phyloP scores from a whole-genome alignment of 2,329 filamentous ascomycete species.

The Pseudodiploospora longispora region DNA sequence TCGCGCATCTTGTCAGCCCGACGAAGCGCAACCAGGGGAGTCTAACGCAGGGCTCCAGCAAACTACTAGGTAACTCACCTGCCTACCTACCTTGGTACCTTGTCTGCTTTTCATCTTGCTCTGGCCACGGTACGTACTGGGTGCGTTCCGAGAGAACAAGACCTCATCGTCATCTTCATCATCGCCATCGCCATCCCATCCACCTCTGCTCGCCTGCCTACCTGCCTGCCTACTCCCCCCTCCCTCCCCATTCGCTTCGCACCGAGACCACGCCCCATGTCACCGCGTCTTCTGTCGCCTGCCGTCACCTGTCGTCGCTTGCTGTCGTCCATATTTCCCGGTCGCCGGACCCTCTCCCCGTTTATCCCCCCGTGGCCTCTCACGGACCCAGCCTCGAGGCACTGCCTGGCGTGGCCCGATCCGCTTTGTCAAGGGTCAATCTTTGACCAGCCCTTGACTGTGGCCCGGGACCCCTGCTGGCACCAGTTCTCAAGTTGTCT shows the following conservation, averaged over 20 bases:
- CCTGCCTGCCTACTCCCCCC: not conserved
- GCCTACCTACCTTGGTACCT: too few relatives aligned
- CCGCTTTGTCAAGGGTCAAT: not conserved
- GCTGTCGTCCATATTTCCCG: not conserved
- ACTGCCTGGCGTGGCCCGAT: conserved; percentile 2
- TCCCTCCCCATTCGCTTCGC: not conserved
- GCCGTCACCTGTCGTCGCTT: not conserved
- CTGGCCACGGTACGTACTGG: too few relatives aligned
- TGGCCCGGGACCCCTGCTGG: conserved; percentile 5
- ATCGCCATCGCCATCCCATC: too few relatives aligned
- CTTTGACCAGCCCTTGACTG: conserved; percentile 1
- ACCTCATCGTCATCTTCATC: too few relatives aligned
- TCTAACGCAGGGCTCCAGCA: too few relatives aligned
- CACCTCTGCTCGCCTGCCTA: not conserved
- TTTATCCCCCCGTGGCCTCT: not conserved
- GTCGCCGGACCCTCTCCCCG: conserved; percentile 5
- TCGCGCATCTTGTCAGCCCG: conserved; percentile 5
- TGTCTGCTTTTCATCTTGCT: too few relatives aligned
- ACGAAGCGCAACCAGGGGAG: not conserved
- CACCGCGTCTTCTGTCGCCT: not conserved
- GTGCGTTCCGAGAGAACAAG: too few relatives aligned
- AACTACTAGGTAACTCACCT: too few relatives aligned
- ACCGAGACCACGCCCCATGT: too few relatives aligned
- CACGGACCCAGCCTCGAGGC: not conserved
- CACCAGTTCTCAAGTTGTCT: conserved; percentile 1